Conservation (phyloP, 805 yeast species). For the Yamadazyma laniorum region DNA sequence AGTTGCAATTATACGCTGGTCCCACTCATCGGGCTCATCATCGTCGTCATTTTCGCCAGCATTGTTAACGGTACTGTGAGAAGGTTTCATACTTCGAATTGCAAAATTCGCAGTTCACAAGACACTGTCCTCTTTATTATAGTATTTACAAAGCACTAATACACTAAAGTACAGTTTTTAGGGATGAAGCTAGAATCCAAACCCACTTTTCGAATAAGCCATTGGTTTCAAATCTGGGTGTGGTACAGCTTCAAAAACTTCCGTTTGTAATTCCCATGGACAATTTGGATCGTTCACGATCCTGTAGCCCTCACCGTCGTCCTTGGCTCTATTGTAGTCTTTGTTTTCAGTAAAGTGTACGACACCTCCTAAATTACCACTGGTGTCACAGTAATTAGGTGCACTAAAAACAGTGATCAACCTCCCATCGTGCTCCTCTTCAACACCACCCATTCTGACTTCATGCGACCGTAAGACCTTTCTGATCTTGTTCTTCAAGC, state of each 20-base stretch:
- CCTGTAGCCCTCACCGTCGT: constrained; percentile 43
- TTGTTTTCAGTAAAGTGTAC: constrained; percentile 61
- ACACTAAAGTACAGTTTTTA: neutral
- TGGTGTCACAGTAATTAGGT: constrained; percentile 93
- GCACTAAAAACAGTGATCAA: constrained; percentile 96
- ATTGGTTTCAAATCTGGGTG: constrained; percentile 93
- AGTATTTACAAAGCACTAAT: no score
- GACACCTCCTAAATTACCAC: constrained; percentile 88
- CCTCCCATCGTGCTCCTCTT: constrained; percentile 80
- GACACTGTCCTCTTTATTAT: no score
- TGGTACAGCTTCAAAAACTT: constrained; percentile 74
- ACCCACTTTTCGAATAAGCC: constrained; percentile 67
- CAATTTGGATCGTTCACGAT: constrained; percentile 35
- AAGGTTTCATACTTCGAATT: neutral
- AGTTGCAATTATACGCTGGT: constrained; percentile 42
- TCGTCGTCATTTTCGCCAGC: constrained; percentile 18
- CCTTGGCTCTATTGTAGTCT: constrained; percentile 45
- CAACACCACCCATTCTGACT: constrained; percentile 88
- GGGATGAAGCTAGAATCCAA: constrained; percentile 37
- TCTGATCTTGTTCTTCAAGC: constrained; percentile 65
- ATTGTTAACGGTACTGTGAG: neutral
- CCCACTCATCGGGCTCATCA: constrained; percentile 49
- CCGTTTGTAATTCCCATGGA: constrained; percentile 49
- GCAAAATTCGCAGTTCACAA: neutral
- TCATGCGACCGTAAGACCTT: constrained; percentile 93